Evolutionary conservation across 192 early-diverging fungal genomes (phyloP).

Genomic region (Gamsiella multidivaricata): DNA sequence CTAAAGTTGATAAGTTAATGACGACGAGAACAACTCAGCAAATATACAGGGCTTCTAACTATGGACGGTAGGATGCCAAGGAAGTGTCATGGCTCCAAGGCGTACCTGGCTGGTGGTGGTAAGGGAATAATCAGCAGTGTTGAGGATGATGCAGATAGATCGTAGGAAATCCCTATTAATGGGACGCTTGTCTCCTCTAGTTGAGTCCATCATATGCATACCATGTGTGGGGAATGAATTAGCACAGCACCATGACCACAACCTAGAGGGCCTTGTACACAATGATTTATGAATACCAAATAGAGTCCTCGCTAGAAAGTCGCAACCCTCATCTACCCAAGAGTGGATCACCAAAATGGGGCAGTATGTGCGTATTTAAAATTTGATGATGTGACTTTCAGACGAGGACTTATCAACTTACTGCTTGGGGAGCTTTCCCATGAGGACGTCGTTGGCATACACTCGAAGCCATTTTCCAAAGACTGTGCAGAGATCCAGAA

Average conservation of each 20-base stretch:
- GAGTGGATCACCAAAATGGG: background rate
- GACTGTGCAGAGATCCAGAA: slow-evolving; percentile 83
- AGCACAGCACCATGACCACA: too few relatives aligned
- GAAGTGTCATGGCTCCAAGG: background rate
- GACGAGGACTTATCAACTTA: too few relatives aligned
- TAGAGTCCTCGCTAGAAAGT: background rate
- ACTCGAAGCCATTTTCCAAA: slow-evolving; percentile 83
- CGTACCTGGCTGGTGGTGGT: slow-evolving; percentile 80
- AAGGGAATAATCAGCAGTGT: slow-evolving; percentile 95
- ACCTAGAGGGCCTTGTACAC: too few relatives aligned
- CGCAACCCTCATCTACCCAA: too few relatives aligned
- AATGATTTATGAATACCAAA: too few relatives aligned
- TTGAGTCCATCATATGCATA: too few relatives aligned
- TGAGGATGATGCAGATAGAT: slow-evolving; percentile 83
- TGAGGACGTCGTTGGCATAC: slow-evolving; percentile 84
- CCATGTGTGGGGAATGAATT: too few relatives aligned
- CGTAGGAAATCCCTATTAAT: slow-evolving; percentile 75
- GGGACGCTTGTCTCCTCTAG: slow-evolving; percentile 70
- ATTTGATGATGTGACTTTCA: too few relatives aligned
- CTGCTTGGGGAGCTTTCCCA: slow-evolving; percentile 76
- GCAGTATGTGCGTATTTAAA: too few relatives aligned
- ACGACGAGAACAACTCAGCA: background rate
- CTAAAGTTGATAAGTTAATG: slow-evolving; percentile 56
- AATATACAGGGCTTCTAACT: too few relatives aligned
- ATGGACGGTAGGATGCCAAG: background rate